Percentiles rank a stretch among this genome's conserved stretches.
Evolutionary conservation across 345 rosid genomes (phyloP).

Genomic region (Fremontodendron californicum): DNA sequence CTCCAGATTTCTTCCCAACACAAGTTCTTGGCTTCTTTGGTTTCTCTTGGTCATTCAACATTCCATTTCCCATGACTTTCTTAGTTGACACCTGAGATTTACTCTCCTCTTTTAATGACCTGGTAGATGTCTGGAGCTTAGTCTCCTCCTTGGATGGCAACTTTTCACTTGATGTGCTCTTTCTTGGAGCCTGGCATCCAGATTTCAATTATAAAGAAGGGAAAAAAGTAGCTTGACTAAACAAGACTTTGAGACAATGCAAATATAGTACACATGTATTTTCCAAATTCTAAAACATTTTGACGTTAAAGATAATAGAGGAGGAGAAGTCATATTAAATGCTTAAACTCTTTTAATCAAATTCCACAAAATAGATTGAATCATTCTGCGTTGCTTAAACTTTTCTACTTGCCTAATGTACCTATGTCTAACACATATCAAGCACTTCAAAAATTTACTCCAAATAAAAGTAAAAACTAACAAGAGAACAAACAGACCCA

Average conservation of each 20-base stretch:
- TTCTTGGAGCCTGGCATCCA: constrained; percentile 65
- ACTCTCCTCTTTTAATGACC: constrained; percentile 54
- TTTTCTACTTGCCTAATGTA: background rate
- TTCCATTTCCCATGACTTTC: constrained; percentile 49
- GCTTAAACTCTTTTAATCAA: background rate
- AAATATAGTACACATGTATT: background rate
- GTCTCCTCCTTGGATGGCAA: constrained; percentile 52
- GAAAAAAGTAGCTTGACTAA: background rate
- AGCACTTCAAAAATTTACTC: background rate
- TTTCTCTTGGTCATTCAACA: constrained; percentile 47
- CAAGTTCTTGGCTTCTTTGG: constrained; percentile 41
- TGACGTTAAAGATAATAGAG: background rate
- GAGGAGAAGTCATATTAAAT: background rate
- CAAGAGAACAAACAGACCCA: background rate
- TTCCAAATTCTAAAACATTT: background rate
- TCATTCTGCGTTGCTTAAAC: background rate
- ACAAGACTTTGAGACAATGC: background rate
- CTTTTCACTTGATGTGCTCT: constrained; percentile 68
- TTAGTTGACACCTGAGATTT: constrained; percentile 41
- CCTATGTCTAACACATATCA: background rate
- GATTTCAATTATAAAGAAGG: background rate
- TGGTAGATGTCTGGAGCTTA: constrained; percentile 41
- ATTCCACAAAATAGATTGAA: background rate
- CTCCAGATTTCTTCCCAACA: constrained; percentile 47
- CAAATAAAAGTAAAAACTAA: constrained; percentile 5